A percentile compares a stretch with the other conserved stretches of the same genome.
phyloP scores from a whole-genome alignment of 345 rosid species.

The Dimocarpus longan region DNA sequence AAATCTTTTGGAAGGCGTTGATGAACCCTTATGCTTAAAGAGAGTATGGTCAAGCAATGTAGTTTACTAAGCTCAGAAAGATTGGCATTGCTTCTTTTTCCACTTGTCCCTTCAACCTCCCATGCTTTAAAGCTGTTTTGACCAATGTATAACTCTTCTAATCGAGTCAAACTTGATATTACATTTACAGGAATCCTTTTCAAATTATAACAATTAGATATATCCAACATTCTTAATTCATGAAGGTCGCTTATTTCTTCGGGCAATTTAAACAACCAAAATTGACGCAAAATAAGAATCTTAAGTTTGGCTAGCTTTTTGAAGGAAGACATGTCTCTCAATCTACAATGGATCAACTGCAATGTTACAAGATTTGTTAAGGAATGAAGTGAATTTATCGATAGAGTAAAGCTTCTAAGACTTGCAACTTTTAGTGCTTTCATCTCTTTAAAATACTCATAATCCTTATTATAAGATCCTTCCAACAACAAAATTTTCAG shows the following conservation, averaged over 20 bases:
- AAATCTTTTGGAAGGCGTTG: too few relatives aligned
- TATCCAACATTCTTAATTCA: conserved; percentile 8
- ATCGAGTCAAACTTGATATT: not conserved
- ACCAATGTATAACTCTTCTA: not conserved
- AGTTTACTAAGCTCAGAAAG: not conserved
- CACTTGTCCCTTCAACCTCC: not conserved
- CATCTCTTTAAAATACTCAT: conserved; percentile 1
- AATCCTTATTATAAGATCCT: too few relatives aligned
- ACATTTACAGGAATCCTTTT: not conserved
- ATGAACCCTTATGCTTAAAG: too few relatives aligned
- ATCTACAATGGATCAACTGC: not conserved
- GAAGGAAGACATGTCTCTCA: not conserved
- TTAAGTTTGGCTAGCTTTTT: not conserved
- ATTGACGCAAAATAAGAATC: not conserved
- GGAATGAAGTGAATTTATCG: not conserved
- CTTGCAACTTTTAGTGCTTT: not conserved
- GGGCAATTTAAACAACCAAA: not conserved
- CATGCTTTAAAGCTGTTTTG: not conserved
- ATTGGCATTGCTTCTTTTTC: not conserved
- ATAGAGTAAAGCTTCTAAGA: not conserved
- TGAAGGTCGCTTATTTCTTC: not conserved
- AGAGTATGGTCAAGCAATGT: too few relatives aligned
- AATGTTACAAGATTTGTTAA: not conserved
- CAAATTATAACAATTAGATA: not conserved
- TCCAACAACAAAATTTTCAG: conserved; percentile 6